phyloP scores from a whole-genome alignment of 371 early-diverging fungal species.

The Actinomucor elegans region DNA sequence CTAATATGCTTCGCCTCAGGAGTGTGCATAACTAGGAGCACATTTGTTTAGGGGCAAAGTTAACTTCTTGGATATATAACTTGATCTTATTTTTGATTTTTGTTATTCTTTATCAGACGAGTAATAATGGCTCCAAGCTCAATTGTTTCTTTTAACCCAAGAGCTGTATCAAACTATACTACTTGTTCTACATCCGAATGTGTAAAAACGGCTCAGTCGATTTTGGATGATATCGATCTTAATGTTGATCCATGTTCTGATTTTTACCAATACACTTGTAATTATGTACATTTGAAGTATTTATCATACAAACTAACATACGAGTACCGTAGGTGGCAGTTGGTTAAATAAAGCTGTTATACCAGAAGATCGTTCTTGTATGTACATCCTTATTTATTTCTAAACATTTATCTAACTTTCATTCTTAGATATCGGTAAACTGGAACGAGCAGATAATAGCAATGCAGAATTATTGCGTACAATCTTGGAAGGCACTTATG shows the following conservation, averaged over 20 bases:
- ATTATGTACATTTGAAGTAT: background rate
- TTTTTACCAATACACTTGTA: constrained; percentile 59
- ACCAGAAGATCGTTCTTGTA: constrained; percentile 46
- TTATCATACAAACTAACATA: too few species aligned
- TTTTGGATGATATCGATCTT: constrained; percentile 21
- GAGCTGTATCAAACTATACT: background rate
- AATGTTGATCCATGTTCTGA: constrained; percentile 46
- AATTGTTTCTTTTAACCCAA: too few species aligned
- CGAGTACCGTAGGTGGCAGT: constrained; percentile 56
- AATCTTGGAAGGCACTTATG: constrained; percentile 17
- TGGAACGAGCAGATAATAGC: constrained; percentile 30
- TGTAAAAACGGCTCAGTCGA: constrained; percentile 36
- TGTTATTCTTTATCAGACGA: background rate
- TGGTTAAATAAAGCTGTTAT: constrained; percentile 43
- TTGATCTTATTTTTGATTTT: background rate
- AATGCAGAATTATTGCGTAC: constrained; percentile 28
- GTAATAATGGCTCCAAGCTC: background rate
- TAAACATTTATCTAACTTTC: constrained; percentile 10
- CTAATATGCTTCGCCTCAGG: too few species aligned
- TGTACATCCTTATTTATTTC: background rate
- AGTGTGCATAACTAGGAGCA: too few species aligned
- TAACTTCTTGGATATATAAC: too few species aligned
- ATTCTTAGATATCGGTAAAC: constrained; percentile 30
- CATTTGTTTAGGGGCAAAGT: too few species aligned
- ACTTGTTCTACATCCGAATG: constrained; percentile 45